Conservation (phyloP, 164 flowering plant species). For the Vitis cinerea region DNA sequence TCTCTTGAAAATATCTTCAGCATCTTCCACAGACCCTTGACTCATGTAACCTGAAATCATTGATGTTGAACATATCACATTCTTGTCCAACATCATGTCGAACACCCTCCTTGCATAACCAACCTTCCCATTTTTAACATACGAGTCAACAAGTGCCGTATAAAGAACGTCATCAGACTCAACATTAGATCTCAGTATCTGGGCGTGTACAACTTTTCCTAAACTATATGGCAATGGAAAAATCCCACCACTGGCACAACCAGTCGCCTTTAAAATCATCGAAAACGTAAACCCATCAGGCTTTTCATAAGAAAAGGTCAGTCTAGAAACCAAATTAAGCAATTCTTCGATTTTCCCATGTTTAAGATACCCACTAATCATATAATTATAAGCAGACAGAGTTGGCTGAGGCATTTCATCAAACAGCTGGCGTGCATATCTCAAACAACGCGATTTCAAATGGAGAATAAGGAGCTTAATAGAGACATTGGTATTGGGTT, state of each 20-base stretch:
- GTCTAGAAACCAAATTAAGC: slow-evolving; percentile 38
- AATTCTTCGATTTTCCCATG: slow-evolving; percentile 42
- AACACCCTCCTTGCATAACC: slow-evolving; percentile 71
- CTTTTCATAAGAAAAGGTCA: slow-evolving; percentile 39
- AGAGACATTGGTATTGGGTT: slow-evolving; percentile 54
- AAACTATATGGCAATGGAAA: slow-evolving; percentile 14
- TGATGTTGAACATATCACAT: slow-evolving; percentile 76
- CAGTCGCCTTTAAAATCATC: slow-evolving; percentile 73
- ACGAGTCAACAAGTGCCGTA: slow-evolving; percentile 69
- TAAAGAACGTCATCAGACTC: slow-evolving; percentile 65
- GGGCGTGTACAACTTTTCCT: slow-evolving; percentile 63
- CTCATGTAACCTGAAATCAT: slow-evolving; percentile 86
- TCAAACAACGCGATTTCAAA: slow-evolving; percentile 44
- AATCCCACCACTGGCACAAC: slow-evolving; percentile 17
- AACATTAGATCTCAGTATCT: slow-evolving; percentile 49
- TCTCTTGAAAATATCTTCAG: slow-evolving; percentile 61
- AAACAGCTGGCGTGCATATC: slow-evolving; percentile 61
- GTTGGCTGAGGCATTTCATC: slow-evolving; percentile 68
- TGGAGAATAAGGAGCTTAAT: slow-evolving; percentile 75
- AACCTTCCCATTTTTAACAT: slow-evolving; percentile 63
- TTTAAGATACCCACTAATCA: slow-evolving; percentile 69
- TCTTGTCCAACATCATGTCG: slow-evolving; percentile 58
- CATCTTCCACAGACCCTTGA: slow-evolving; percentile 52
- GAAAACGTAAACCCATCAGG: slow-evolving; percentile 82
- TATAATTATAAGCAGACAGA: slow-evolving; percentile 71